These are phyloP conservation scores for Termitomyces bulborhizus DNA, from an alignment of 768 basidiomycete species.

Conservation along the genomic window DNA sequence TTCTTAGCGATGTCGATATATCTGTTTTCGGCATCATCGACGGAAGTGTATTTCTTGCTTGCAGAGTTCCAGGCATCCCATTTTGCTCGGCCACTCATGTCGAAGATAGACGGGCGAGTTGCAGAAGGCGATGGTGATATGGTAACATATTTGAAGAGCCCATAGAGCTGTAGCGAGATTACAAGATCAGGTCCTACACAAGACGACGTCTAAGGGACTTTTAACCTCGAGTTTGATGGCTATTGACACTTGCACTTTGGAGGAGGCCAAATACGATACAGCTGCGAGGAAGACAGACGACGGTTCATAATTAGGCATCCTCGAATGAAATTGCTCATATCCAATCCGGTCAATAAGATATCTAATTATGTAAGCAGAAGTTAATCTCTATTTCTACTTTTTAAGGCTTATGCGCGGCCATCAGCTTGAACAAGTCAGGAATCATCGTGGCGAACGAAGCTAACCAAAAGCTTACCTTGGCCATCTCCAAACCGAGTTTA, in stretches of 20 bases:
- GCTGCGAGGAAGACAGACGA: conserved; percentile 49
- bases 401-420: conserved; percentile 40
- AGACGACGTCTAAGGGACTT: conserved; percentile 17
- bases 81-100: conserved; percentile 74
- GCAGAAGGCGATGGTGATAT: conserved; percentile 46
- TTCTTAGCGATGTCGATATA: conserved; percentile 65
- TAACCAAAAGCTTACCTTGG: conserved; percentile 52
- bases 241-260: conserved; percentile 53
- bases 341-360: conserved; percentile 4
- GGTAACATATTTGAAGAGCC: conserved; percentile 73
- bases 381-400: conserved; percentile 27
- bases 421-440: conserved; percentile 43
- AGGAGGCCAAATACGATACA: conserved; percentile 56
- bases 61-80: conserved; percentile 77
- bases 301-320: conserved; percentile 21
- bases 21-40: conserved; percentile 46
- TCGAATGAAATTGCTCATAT: neutral
- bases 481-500: conserved; percentile 85
- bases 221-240: conserved; percentile 71
- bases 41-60: conserved; percentile 41
- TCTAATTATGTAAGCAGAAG: conserved; percentile 17
- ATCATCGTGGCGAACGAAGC: neutral
- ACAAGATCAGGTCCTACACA: conserved; percentile 35
- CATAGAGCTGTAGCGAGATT: conserved; percentile 59
- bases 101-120: conserved; percentile 69